Conservation (phyloP, 75 land plant genomes). For the Larix kaempferi region DNA sequence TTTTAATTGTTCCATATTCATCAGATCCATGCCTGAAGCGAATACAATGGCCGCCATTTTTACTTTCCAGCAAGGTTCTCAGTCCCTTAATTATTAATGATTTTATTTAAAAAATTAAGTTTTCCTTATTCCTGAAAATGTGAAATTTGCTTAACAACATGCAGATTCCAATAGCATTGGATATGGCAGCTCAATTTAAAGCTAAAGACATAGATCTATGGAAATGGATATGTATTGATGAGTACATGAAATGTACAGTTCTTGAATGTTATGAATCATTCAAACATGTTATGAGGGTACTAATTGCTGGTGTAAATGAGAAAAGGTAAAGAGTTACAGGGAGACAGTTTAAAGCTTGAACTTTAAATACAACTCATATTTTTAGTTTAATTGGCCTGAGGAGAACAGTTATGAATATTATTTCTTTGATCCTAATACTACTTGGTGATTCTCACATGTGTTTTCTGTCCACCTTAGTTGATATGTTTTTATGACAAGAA, state of each 20-base stretch:
- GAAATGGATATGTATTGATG: constrained; percentile 86
- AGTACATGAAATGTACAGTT: constrained; percentile 92
- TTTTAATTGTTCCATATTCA: constrained; percentile 91
- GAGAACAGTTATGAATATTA: background rate
- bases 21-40: constrained; percentile 80
- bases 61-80: constrained; percentile 96
- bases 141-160: background rate
- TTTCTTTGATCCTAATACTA: background rate
- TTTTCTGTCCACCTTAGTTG: background rate
- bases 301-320: constrained; percentile 84
- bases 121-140: background rate
- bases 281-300: constrained; percentile 54
- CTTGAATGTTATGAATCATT: constrained; percentile 83
- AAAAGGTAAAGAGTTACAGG: constrained; percentile 39
- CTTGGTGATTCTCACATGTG: constrained; percentile 3
- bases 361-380: too few relatives aligned
- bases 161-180: constrained; percentile 85
- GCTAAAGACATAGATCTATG: constrained; percentile 75
- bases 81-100: background rate
- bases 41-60: constrained; percentile 98
- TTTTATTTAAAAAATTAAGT: background rate
- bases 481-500: background rate
- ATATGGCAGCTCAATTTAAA: constrained; percentile 76
- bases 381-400: background rate
- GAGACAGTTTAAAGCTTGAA: background rate